These are phyloP conservation scores for Colletotrichum kahawae DNA, from an alignment of 2,329 filamentous ascomycete species.

Conservation along the genomic window DNA sequence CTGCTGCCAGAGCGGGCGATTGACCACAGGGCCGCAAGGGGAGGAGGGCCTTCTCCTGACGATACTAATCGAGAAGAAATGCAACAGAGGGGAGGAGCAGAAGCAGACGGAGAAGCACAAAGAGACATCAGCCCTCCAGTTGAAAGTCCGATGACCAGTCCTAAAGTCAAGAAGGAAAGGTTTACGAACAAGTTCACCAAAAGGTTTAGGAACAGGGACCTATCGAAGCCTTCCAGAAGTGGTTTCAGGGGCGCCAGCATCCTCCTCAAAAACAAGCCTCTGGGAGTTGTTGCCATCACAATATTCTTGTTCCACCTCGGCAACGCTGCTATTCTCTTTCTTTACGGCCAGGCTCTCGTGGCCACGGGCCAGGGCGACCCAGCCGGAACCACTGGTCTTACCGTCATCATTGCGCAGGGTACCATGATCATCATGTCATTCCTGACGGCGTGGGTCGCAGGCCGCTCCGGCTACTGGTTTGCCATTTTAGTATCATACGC, in stretches of 20 bases:
- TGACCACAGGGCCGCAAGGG: neutral
- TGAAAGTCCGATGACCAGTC: neutral
- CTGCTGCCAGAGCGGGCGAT: neutral
- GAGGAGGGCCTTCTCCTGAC: neutral
- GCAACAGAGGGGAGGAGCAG: neutral
- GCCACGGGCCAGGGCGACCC: conserved; percentile 7
- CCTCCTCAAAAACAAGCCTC: neutral
- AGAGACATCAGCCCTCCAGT: neutral
- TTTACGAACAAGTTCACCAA: neutral
- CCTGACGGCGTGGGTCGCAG: conserved; percentile 3
- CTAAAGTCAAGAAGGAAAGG: neutral
- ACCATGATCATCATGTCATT: conserved; percentile 10
- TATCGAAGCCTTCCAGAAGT: neutral
- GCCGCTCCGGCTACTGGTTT: conserved; percentile 2
- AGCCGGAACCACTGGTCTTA: conserved; percentile 8
- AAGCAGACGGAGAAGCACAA: neutral
- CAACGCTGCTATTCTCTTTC: conserved; percentile 6
- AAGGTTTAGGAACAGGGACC: neutral
- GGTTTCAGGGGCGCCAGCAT: neutral
- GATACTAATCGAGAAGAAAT: neutral
- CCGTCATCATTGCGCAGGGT: conserved; percentile 12
- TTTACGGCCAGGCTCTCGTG: conserved; percentile 13
- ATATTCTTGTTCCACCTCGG: conserved; percentile 11
- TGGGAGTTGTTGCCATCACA: neutral
- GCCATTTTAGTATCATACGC: neutral